Base-by-base conservation (phyloP, 371 early-diverging fungal species). In the Mucor racemosus region DNA sequence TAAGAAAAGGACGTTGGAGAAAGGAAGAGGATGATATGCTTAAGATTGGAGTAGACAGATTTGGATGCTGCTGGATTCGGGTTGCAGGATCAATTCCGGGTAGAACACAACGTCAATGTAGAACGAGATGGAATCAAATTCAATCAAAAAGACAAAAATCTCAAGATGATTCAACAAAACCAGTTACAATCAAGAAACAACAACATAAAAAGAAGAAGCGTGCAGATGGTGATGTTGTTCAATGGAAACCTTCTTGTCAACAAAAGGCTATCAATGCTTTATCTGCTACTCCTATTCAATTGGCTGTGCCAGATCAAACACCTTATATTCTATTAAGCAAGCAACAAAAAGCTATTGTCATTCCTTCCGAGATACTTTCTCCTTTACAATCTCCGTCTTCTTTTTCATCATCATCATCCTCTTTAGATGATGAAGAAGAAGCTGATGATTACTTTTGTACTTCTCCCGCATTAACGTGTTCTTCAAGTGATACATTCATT, bases 51-150 rank as follows among this genome's bases (percentile, higher is more conserved):
- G 78, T 82, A 15, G 71, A 66, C 17, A 19, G 56, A 65, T 76
- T 64, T 59, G 81, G 84, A 1, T 84, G 84, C 62, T 79, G 83
- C 34, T 90, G 90, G 90, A 87, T 88, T 36, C 76, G 82, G 64
- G 84, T 90, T 44, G 76, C 88, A 7, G 80, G 77, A 7, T 58
- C 60, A 19, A 85, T 90, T 56, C 77, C 75, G 5, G 86, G 87
- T 0, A 71, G 90, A 54, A 90, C 90, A 19, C 83, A 83, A 42
- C 72, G 88, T 36, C 90, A 90, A 62, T 88, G 88, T 44, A 76
- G 90, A 39, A 86, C 88, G 1, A 74, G 90, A 36, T 90, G 83
- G 83, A 78, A 77, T 7, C 81, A 82, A 56, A 76, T 79, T 31
- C 70, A 71, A 60, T 72, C 81, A 8, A 78, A 73, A 41, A 57